phyloP scores from a whole-genome alignment of 345 rosid genomes.

The Moricandia moricandioides region DNA sequence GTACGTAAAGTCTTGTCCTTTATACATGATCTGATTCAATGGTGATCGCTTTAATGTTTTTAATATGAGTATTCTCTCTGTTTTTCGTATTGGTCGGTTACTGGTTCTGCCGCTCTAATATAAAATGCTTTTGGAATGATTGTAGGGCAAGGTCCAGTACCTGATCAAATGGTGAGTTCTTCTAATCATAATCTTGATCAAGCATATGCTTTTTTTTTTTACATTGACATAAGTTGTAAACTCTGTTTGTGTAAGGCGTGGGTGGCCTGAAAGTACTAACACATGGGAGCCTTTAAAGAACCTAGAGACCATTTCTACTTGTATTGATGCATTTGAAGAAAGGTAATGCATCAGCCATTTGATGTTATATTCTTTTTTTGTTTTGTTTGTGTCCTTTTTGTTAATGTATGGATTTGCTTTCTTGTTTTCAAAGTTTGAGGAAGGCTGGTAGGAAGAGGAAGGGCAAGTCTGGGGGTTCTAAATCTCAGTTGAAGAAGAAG shows the following conservation, averaged over 20 bases:
- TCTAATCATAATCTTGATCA: constrained; percentile 19
- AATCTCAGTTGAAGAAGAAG: constrained; percentile 52
- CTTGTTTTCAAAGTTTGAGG: constrained; percentile 56
- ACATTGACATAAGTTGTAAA: constrained; percentile 25
- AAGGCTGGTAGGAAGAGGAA: constrained; percentile 69
- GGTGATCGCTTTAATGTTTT: constrained; percentile 17
- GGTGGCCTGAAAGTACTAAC: constrained; percentile 89
- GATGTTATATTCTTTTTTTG: neutral
- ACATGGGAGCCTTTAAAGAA: constrained; percentile 99
- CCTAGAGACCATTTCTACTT: constrained; percentile 75
- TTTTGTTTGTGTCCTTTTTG: neutral
- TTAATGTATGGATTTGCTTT: constrained; percentile 14
- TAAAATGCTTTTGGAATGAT: constrained; percentile 26
- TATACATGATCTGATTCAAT: neutral
- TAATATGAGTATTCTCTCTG: neutral
- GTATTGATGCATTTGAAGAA: constrained; percentile 85
- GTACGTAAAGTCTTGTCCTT: neutral
- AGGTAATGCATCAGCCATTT: constrained; percentile 41
- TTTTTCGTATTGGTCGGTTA: neutral
- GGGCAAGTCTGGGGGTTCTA: constrained; percentile 35
- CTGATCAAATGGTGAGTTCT: constrained; percentile 86
- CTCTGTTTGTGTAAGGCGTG: constrained; percentile 63
- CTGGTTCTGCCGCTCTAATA: constrained; percentile 1
- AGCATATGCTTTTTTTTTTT: neutral
- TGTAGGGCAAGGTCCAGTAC: constrained; percentile 90